phyloP scores from a whole-genome alignment of 2,329 filamentous ascomycete species.

The Mycocentrospora acerina region DNA sequence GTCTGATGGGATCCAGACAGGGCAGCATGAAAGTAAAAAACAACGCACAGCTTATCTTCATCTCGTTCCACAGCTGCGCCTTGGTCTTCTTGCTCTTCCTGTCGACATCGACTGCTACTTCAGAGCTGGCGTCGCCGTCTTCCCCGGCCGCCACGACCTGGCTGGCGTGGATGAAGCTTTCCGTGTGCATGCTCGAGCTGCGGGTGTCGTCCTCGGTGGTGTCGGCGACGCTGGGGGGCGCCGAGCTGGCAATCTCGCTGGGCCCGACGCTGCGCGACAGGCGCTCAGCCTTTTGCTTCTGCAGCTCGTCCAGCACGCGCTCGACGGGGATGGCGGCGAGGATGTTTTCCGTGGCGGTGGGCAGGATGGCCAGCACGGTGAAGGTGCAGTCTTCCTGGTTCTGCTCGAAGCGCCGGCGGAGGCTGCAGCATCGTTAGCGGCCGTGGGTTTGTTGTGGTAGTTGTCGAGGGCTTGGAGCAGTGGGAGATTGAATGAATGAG shows the following conservation, averaged over 20 bases:
- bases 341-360: conserved; percentile 87
- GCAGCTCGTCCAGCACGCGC: conserved; percentile 87
- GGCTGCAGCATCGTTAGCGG: conserved; percentile 52
- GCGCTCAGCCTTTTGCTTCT: conserved; percentile 83
- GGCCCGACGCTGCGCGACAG: conserved; percentile 60
- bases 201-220: conserved; percentile 72
- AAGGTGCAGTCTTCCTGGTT: conserved; percentile 99
- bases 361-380: conserved; percentile 92
- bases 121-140: conserved; percentile 48
- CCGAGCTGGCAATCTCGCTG: conserved; percentile 61
- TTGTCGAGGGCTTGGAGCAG: too few relatives aligned
- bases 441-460: too few relatives aligned
- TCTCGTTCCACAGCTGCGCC: conserved; percentile 92
- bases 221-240: conserved; percentile 64
- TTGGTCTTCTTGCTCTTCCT: conserved; percentile 67
- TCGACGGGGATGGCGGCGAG: conserved; percentile 87
- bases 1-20: too few relatives aligned
- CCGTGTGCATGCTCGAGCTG: conserved; percentile 76
- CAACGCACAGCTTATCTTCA: conserved; percentile 86
- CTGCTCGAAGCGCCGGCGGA: conserved; percentile 94
- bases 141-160: conserved; percentile 60
- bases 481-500: too few relatives aligned
- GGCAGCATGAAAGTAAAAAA: too few relatives aligned
- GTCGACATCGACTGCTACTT: conserved; percentile 47
- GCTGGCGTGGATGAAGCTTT: conserved; percentile 80